phyloP scores from a whole-genome alignment of 441 rosid genomes.

The Aquilaria agallochum region DNA sequence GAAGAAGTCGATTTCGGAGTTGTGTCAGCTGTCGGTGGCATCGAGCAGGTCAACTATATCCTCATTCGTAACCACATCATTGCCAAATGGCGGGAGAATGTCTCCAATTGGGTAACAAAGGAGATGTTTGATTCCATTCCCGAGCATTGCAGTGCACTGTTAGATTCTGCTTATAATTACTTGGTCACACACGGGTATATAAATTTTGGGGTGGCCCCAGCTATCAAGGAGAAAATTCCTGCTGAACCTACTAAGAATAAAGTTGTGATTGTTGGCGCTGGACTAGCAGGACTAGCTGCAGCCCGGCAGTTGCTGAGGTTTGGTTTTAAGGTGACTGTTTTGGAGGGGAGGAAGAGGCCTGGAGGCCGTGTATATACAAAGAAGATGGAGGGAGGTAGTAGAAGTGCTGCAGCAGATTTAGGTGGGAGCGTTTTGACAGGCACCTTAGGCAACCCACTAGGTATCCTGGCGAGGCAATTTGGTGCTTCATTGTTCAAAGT shows the following conservation, averaged over 20 bases:
- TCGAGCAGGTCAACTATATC: constrained; percentile 91
- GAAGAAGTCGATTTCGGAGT: constrained; percentile 90
- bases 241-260: constrained; percentile 41
- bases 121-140: constrained; percentile 76
- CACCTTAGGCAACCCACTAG: constrained; percentile 83
- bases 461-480: constrained; percentile 78
- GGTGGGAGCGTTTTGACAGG: constrained; percentile 96
- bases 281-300: constrained; percentile 81
- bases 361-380: constrained; percentile 94
- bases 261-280: constrained; percentile 76
- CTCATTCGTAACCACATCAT: constrained; percentile 83
- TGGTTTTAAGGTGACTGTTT: constrained; percentile 79
- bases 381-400: constrained; percentile 81
- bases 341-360: constrained; percentile 89
- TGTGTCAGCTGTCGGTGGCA: constrained; percentile 70
- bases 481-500: constrained; percentile 75
- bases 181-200: constrained; percentile 71
- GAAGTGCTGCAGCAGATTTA: constrained; percentile 79
- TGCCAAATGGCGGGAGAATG: constrained; percentile 77
- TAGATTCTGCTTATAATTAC: constrained; percentile 78
- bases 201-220: constrained; percentile 76
- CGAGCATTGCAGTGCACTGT: constrained; percentile 52
- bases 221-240: constrained; percentile 63
- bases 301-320: constrained; percentile 84
- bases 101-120: constrained; percentile 62